These are phyloP conservation scores for Gossypium laxum DNA, from an alignment of 441 rosid genomes.

Conservation along the genomic window DNA sequence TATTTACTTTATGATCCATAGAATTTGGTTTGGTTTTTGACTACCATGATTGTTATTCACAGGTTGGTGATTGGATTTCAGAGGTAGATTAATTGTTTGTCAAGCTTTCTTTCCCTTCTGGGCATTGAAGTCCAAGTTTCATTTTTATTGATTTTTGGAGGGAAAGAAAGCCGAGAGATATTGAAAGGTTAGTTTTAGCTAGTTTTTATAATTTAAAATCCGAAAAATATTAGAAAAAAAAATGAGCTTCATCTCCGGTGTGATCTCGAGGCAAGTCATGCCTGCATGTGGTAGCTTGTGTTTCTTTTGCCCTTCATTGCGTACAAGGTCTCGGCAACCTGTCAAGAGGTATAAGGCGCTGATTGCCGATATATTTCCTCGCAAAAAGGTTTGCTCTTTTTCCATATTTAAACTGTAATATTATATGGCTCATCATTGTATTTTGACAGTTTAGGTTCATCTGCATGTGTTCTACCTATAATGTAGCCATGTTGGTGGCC, in stretches of 20 bases:
- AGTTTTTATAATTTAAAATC: neutral
- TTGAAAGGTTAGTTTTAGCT: neutral
- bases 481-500: neutral
- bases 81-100: conserved; percentile 18
- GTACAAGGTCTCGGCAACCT: conserved; percentile 93
- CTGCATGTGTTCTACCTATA: neutral
- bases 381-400: neutral
- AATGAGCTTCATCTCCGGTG: conserved; percentile 67
- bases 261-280: conserved; percentile 75
- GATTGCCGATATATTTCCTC: conserved; percentile 21
- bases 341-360: conserved; percentile 97
- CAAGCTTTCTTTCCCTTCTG: conserved; percentile 46
- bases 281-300: conserved; percentile 91
- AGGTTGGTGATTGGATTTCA: conserved; percentile 30
- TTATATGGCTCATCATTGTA: neutral
- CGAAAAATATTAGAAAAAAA: conserved; percentile 2
- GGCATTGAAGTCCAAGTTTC: conserved; percentile 31
- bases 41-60: conserved; percentile 17
- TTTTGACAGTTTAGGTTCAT: neutral
- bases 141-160: conserved; percentile 33
- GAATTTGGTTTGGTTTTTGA: conserved; percentile 6
- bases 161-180: conserved; percentile 31
- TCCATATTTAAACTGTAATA: neutral
- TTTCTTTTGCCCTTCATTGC: conserved; percentile 75
- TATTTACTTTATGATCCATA: neutral